phyloP scores from a whole-genome alignment of 805 yeast genomes.

The Sugiyamaella boreocaroliniensis region DNA sequence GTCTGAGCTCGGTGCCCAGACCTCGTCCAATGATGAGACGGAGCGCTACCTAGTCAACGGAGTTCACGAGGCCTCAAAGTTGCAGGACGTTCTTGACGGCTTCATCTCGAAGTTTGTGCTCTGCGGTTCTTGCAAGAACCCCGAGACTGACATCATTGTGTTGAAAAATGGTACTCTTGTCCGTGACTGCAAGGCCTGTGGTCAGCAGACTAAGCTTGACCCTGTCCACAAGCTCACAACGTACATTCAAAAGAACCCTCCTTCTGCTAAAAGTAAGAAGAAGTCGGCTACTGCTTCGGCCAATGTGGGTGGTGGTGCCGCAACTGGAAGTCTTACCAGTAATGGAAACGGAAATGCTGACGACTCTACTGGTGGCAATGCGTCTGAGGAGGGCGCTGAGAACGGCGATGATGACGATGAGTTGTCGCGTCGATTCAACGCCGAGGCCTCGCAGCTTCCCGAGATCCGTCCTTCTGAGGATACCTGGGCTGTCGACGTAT shows the following conservation, averaged over 20 bases:
- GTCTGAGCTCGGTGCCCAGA: constrained; percentile 94
- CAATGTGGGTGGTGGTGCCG: constrained; percentile 78
- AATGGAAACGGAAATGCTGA: constrained; percentile 43
- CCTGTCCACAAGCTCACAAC: constrained; percentile 82
- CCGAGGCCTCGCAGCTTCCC: constrained; percentile 69
- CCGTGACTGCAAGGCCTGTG: constrained; percentile 98
- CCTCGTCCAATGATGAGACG: constrained; percentile 66
- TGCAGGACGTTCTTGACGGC: constrained; percentile 92
- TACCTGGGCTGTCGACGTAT: constrained; percentile 96
- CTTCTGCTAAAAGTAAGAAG: constrained; percentile 38
- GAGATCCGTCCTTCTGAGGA: constrained; percentile 47
- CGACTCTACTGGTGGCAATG: constrained; percentile 15
- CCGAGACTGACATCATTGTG: constrained; percentile 88
- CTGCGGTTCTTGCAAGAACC: constrained; percentile 93
- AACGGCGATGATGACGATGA: constrained; percentile 55
- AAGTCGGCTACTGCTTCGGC: constrained; percentile 84
- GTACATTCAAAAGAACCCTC: constrained; percentile 83
- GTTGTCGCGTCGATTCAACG: constrained; percentile 69
- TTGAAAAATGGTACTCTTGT: constrained; percentile 67
- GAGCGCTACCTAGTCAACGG: constrained; percentile 94
- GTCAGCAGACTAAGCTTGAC: constrained; percentile 77
- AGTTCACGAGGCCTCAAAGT: constrained; percentile 79
- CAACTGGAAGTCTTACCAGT: constrained; percentile 32
- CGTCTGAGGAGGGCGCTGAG: constrained; percentile 23
- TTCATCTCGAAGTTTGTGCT: constrained; percentile 88